A percentile compares a stretch with the other conserved stretches of the same genome.
Conservation (phyloP, 345 rosid genomes). For the Citrus inodora region DNA sequence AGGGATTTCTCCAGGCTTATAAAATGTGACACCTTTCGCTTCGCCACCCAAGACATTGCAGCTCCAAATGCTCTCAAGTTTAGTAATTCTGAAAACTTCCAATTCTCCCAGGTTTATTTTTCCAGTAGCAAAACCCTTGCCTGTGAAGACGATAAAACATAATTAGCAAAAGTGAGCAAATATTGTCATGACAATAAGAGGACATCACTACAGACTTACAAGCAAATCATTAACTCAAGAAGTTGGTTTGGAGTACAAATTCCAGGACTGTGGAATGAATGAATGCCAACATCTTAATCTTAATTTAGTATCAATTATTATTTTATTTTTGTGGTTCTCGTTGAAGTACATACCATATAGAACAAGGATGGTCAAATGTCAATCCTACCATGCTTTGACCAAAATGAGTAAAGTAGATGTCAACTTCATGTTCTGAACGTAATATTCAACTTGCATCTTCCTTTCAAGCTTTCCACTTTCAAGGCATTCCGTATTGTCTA, state of each 20-base stretch:
- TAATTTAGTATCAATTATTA: no score
- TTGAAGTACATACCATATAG: not conserved
- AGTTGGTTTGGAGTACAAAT: not conserved
- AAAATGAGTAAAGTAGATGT: not conserved
- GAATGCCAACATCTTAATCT: not conserved
- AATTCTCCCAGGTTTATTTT: conserved; percentile 65
- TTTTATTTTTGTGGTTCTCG: no score
- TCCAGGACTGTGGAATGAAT: not conserved
- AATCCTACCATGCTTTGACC: not conserved
- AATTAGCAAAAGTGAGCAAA: not conserved
- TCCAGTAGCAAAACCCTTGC: conserved; percentile 65
- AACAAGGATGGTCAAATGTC: not conserved
- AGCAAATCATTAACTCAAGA: not conserved
- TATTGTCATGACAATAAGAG: not conserved
- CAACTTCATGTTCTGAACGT: not conserved
- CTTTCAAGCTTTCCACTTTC: conserved; percentile 3
- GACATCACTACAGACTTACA: not conserved
- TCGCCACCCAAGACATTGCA: conserved; percentile 41
- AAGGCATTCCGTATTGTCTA: not conserved
- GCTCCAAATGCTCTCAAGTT: conserved; percentile 67
- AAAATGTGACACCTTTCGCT: conserved; percentile 51
- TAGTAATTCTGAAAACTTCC: conserved; percentile 54
- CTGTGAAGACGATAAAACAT: conserved; percentile 34
- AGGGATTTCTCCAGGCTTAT: conserved; percentile 63
- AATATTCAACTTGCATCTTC: not conserved